phyloP scores from a whole-genome alignment of 2,329 filamentous ascomycete species.

The Orbilia blumenaviensis region DNA sequence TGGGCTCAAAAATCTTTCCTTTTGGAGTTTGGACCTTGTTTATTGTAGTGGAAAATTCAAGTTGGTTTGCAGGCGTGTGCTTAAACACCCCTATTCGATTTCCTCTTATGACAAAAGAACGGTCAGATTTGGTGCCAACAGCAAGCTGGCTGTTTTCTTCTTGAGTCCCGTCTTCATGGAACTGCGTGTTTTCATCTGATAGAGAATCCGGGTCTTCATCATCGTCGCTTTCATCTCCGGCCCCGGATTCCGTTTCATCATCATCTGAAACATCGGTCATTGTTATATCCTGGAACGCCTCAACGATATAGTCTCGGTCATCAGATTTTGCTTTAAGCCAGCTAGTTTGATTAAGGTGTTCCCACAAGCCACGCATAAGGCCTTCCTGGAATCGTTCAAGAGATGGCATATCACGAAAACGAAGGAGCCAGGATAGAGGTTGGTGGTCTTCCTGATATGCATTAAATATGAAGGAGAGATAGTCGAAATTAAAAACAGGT shows the following conservation, averaged over 20 bases:
- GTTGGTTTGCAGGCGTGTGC: constrained; percentile 87
- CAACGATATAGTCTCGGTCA: constrained; percentile 91
- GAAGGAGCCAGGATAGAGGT: constrained; percentile 92
- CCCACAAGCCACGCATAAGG: constrained; percentile 94
- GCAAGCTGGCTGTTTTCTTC: constrained; percentile 82
- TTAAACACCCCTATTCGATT: constrained; percentile 99
- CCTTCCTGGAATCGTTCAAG: constrained; percentile 91
- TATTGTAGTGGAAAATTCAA: constrained; percentile 97
- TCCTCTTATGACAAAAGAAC: constrained; percentile 94
- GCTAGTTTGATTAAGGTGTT: constrained; percentile 91
- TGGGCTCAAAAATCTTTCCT: constrained; percentile 88
- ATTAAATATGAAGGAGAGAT: constrained; percentile 99
- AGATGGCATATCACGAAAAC: constrained; percentile 83
- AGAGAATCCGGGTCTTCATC: constrained; percentile 72
- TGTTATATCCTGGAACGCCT: constrained; percentile 91
- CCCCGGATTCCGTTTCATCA: constrained; percentile 61
- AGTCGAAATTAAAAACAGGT: constrained; percentile 98
- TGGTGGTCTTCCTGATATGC: constrained; percentile 84
- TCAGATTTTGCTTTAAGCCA: constrained; percentile 93
- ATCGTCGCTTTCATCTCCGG: constrained; percentile 67
- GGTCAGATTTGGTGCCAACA: constrained; percentile 95
- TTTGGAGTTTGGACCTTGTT: constrained; percentile 90
- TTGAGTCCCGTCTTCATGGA: constrained; percentile 77
- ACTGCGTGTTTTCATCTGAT: constrained; percentile 80
- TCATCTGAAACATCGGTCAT: constrained; percentile 80